These are phyloP conservation scores for Pterocarpus santalinus DNA, from an alignment of 306 rosid genomes.

Conservation along the genomic window DNA sequence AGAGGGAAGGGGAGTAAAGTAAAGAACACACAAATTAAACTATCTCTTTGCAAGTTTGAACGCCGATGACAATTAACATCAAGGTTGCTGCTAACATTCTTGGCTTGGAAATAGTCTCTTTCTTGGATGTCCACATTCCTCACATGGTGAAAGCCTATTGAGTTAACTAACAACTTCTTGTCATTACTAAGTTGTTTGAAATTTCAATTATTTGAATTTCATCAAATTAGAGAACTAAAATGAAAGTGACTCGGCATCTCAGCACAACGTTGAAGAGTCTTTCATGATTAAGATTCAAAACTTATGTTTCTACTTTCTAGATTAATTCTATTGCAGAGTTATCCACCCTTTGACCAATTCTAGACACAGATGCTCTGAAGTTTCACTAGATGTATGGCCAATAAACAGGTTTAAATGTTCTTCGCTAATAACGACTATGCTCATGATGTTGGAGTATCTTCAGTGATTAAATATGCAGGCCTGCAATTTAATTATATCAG, in stretches of 20 bases:
- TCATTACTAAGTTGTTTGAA: slow-evolving; percentile 26
- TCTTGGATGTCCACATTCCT: not conserved
- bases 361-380: not conserved
- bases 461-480: not conserved
- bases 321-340: not conserved
- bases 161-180: not conserved
- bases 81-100: not conserved
- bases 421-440: not conserved
- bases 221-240: not conserved
- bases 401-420: not conserved
- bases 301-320: not conserved
- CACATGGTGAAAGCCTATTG: slow-evolving; percentile 22
- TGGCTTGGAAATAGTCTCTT: not conserved
- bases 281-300: not conserved
- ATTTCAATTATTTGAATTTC: slow-evolving; percentile 26
- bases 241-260: not conserved
- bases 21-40: no score
- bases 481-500: not conserved
- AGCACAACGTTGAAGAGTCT: slow-evolving; percentile 10
- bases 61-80: not conserved
- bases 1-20: no score
- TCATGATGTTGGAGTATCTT: not conserved
- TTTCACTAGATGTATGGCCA: not conserved
- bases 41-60: no score
- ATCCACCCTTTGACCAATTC: not conserved